phyloP scores from a whole-genome alignment of 768 basidiomycete genomes.

The Boletus tomentosulus region DNA sequence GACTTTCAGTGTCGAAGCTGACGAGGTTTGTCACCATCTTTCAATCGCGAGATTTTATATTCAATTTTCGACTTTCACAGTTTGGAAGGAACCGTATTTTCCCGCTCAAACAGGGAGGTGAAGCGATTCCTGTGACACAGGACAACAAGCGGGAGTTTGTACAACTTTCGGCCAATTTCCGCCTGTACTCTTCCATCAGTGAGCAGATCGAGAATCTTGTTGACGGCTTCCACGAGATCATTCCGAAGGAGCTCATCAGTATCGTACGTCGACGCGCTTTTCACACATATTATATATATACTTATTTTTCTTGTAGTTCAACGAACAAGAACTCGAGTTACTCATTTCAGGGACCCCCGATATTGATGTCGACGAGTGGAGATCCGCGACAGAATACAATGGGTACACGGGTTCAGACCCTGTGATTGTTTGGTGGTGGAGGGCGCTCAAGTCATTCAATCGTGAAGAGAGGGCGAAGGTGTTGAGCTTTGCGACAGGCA shows the following conservation, averaged over 20 bases:
- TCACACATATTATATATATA: background rate
- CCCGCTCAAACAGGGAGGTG: slow-evolving; percentile 82
- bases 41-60: background rate
- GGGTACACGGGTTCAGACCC: slow-evolving; percentile 87
- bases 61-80: slow-evolving; percentile 33
- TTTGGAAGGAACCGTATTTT: slow-evolving; percentile 91
- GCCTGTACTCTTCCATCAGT: slow-evolving; percentile 89
- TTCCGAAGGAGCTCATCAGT: slow-evolving; percentile 91
- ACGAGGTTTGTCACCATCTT: slow-evolving; percentile 53
- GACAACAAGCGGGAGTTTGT: slow-evolving; percentile 98
- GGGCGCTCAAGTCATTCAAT: slow-evolving; percentile 94
- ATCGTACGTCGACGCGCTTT: slow-evolving; percentile 56
- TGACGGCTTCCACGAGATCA: slow-evolving; percentile 94
- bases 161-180: slow-evolving; percentile 90
- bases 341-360: slow-evolving; percentile 97
- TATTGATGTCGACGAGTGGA: slow-evolving; percentile 98
- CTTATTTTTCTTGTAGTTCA: slow-evolving; percentile 54
- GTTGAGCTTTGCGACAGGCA: slow-evolving; percentile 92
- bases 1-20: slow-evolving; percentile 93
- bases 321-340: slow-evolving; percentile 90
- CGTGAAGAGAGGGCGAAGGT: slow-evolving; percentile 97
- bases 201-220: slow-evolving; percentile 91
- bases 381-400: slow-evolving; percentile 86
- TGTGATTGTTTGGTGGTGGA: slow-evolving; percentile 99
- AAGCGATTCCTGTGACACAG: slow-evolving; percentile 82